Percentiles rank a stretch among this genome's conserved stretches.
These are phyloP conservation scores for Pugionium dolabratum DNA, from an alignment of 345 rosid species.

Conservation along the genomic window DNA sequence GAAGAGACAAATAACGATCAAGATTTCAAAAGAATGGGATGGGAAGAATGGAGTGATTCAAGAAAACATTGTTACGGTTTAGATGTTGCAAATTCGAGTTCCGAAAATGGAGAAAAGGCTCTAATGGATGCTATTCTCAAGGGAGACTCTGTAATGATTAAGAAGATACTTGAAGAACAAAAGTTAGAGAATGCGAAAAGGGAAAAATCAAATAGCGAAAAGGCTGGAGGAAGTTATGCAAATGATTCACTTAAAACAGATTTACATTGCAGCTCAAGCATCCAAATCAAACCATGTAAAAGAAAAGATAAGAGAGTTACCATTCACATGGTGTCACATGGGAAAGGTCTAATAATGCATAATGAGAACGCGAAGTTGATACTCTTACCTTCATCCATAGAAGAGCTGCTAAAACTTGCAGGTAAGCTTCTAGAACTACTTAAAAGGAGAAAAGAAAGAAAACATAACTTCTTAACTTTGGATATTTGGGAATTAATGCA, in stretches of 20 bases:
- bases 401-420: constrained; percentile 74
- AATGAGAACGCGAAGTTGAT: constrained; percentile 57
- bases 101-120: constrained; percentile 48
- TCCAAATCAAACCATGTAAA: constrained; percentile 29
- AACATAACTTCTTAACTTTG: no score
- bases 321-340: constrained; percentile 60
- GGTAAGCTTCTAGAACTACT: constrained; percentile 54
- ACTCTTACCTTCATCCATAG: constrained; percentile 73
- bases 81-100: constrained; percentile 33
- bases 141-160: constrained; percentile 59
- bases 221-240: constrained; percentile 35
- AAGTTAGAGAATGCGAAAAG: constrained; percentile 50
- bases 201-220: constrained; percentile 17
- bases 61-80: constrained; percentile 30
- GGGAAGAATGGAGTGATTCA: constrained; percentile 40
- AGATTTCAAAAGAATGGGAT: constrained; percentile 35
- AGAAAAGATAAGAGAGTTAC: constrained; percentile 69
- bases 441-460: no score
- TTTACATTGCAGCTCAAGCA: constrained; percentile 40
- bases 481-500: constrained; percentile 32
- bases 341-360: constrained; percentile 37
- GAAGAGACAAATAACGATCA: constrained; percentile 40
- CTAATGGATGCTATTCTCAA: constrained; percentile 52
- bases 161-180: constrained; percentile 62
- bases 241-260: constrained; percentile 17